Evolutionary conservation across 768 basidiomycete genomes (phyloP).

Genomic region (Lepiota subincarnata): DNA sequence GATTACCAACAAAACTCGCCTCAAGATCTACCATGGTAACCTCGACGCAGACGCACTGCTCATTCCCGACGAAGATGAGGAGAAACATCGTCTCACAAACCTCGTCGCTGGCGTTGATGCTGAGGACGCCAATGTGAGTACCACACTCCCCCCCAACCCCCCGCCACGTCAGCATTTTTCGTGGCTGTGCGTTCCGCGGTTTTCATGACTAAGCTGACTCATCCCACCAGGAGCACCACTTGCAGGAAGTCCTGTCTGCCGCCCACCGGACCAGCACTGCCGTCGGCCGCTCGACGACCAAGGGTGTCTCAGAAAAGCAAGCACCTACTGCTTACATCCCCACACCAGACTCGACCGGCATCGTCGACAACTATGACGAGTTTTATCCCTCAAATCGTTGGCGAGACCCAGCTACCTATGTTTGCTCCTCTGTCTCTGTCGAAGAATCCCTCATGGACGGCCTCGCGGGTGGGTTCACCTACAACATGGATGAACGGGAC

Average conservation of each 20-base stretch:
- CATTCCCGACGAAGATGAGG: constrained; percentile 84
- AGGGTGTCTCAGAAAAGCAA: constrained; percentile 30
- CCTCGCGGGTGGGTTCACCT: constrained; percentile 73
- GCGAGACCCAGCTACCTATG: constrained; percentile 73
- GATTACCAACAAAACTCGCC: constrained; percentile 89
- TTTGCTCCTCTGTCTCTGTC: constrained; percentile 80
- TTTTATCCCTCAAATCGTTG: constrained; percentile 69
- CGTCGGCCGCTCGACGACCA: constrained; percentile 18
- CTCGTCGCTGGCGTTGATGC: constrained; percentile 85
- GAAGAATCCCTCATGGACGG: constrained; percentile 67
- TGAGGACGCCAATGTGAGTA: constrained; percentile 89
- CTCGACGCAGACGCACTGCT: constrained; percentile 78
- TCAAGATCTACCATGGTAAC: constrained; percentile 77
- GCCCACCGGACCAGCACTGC: constrained; percentile 27
- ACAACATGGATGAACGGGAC: constrained; percentile 96
- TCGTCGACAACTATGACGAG: constrained; percentile 72
- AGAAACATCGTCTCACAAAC: constrained; percentile 71
- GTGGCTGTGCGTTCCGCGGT: constrained; percentile 51
- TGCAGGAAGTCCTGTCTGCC: constrained; percentile 47
- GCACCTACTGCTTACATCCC: constrained; percentile 76
- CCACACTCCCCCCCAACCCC: constrained; percentile 18
- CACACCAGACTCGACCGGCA: constrained; percentile 83
- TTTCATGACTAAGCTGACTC: constrained; percentile 40
- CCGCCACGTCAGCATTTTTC: constrained; percentile 37
- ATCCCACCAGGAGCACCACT: constrained; percentile 45